Percentiles rank a stretch among this genome's conserved stretches.
Conservation (phyloP, 441 rosid species). For the Kokia cookei region DNA sequence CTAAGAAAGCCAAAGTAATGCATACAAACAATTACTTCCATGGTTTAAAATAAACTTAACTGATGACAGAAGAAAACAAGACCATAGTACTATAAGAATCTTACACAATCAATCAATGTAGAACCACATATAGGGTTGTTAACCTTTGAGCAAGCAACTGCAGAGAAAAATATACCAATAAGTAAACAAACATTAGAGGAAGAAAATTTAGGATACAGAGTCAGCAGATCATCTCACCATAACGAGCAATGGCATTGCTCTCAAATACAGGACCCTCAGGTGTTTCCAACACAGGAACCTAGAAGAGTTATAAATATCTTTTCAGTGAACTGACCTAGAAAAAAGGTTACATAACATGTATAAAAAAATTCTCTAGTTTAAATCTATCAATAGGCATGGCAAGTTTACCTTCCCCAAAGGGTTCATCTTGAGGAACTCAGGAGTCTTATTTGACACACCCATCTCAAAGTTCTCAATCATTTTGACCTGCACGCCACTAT, state of each 20-base stretch:
- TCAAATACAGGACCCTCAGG: slow-evolving; percentile 83
- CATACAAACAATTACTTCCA: background rate
- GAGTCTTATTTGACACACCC: slow-evolving; percentile 80
- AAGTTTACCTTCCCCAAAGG: slow-evolving; percentile 77
- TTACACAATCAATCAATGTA: slow-evolving; percentile 59
- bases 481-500: slow-evolving; percentile 58
- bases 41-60: background rate
- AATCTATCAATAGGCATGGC: background rate
- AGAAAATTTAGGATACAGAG: background rate
- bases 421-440: slow-evolving; percentile 83
- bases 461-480: slow-evolving; percentile 55
- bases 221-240: slow-evolving; percentile 36
- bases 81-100: background rate
- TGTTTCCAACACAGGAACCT: slow-evolving; percentile 86
- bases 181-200: background rate
- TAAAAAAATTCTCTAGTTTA: background rate
- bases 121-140: slow-evolving; percentile 61
- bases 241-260: slow-evolving; percentile 94
- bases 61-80: background rate
- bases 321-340: background rate
- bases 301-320: background rate
- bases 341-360: background rate
- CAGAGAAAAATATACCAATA: slow-evolving; percentile 5
- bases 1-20: slow-evolving; percentile 24
- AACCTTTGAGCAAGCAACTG: slow-evolving; percentile 55